Percentiles rank a stretch among this genome's conserved stretches.
Conservation (phyloP, 2,329 filamentous ascomycete species). For the Incumbomyces lentus region DNA sequence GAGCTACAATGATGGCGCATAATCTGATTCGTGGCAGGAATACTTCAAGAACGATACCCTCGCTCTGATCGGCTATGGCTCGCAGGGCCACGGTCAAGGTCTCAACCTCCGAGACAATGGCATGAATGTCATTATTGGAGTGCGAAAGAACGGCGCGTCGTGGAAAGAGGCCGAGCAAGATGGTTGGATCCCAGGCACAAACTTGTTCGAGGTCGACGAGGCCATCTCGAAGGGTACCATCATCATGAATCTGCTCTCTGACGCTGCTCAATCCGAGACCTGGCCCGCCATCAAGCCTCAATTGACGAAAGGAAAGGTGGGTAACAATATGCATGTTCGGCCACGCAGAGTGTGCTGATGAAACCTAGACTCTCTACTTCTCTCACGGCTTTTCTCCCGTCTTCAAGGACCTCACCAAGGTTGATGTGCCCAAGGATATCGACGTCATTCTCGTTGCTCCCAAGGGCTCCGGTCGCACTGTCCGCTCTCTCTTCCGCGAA, state of each 20-base stretch:
- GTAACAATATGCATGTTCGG: slow-evolving; percentile 20
- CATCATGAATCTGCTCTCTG: slow-evolving; percentile 97
- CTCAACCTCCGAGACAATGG: slow-evolving; percentile 99
- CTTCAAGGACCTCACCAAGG: slow-evolving; percentile 99
- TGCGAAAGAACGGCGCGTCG: slow-evolving; percentile 94
- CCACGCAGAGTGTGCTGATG: slow-evolving; percentile 11
- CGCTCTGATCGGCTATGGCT: slow-evolving; percentile 96
- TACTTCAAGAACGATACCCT: slow-evolving; percentile 99
- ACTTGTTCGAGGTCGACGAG: slow-evolving; percentile 96
- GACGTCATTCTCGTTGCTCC: slow-evolving; percentile 99
- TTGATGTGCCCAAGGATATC: slow-evolving; percentile 88
- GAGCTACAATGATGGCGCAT: slow-evolving; percentile 3
- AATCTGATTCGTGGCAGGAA: slow-evolving; percentile 47
- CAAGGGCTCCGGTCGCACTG: slow-evolving; percentile 97
- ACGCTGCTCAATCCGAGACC: slow-evolving; percentile 96
- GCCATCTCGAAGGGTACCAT: slow-evolving; percentile 89
- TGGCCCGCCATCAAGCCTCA: slow-evolving; percentile 98
- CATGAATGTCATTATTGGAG: slow-evolving; percentile 96
- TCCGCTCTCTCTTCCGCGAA: slow-evolving; percentile 97
- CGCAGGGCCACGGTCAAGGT: slow-evolving; percentile 96
- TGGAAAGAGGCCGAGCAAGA: slow-evolving; percentile 97
- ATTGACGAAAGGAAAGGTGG: slow-evolving; percentile 94
- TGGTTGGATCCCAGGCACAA: slow-evolving; percentile 96
- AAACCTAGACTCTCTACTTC: slow-evolving; percentile 93
- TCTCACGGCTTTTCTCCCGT: slow-evolving; percentile 99